Conservation (phyloP, 306 rosid genomes). For the Rosa lucieae region DNA sequence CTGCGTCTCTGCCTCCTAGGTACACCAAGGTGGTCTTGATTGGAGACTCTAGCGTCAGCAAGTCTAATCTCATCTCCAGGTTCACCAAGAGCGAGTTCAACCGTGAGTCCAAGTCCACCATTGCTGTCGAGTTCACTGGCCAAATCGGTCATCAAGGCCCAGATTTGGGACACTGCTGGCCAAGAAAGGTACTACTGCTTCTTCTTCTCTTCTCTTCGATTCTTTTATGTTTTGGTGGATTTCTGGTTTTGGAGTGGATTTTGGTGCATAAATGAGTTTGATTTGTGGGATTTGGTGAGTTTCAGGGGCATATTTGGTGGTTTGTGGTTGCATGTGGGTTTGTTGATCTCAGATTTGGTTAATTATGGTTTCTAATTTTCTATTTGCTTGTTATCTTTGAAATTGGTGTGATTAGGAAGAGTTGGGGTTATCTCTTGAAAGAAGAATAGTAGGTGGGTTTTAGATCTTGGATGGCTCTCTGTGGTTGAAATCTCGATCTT, state of each 20-base stretch:
- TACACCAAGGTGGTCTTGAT: conserved; percentile 81
- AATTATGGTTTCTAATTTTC: too few relatives aligned
- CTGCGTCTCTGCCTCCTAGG: too few relatives aligned
- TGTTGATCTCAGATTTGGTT: conserved; percentile 27
- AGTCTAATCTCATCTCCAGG: conserved; percentile 87
- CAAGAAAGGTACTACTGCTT: conserved; percentile 68
- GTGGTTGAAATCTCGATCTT: neutral
- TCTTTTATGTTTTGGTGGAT: neutral
- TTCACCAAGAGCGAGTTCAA: conserved; percentile 98
- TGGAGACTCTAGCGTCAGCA: conserved; percentile 95
- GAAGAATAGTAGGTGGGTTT: conserved; percentile 3
- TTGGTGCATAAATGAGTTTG: neutral
- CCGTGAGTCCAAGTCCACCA: conserved; percentile 93
- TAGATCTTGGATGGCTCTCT: conserved; percentile 4
- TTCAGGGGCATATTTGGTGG: conserved; percentile 12
- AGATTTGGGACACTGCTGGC: conserved; percentile 99
- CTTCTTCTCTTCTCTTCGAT: conserved; percentile 17
- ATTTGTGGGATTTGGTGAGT: conserved; percentile 13
- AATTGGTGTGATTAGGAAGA: conserved; percentile 31
- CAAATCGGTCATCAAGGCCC: conserved; percentile 69
- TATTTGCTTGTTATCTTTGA: neutral
- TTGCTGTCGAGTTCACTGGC: conserved; percentile 87
- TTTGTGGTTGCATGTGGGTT: neutral
- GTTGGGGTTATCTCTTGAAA: neutral
- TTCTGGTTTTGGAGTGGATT: neutral